Percentiles rank a stretch among this genome's conserved stretches.
phyloP scores from a whole-genome alignment of 306 rosid species.

The Erythrophleum fordii region DNA sequence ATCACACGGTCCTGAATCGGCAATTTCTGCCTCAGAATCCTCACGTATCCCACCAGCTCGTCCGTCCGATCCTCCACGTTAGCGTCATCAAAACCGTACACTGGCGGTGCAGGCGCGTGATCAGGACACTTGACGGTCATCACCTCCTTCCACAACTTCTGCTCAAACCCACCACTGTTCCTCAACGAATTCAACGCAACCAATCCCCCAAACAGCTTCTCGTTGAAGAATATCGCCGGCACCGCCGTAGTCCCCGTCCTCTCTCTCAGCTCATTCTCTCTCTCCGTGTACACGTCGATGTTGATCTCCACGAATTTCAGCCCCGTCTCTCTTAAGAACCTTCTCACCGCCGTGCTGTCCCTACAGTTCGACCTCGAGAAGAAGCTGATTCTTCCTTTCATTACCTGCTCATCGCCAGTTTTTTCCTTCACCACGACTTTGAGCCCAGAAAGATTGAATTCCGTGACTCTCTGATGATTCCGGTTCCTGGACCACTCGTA shows the following conservation, averaged over 20 bases:
- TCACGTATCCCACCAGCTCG: conserved; percentile 59
- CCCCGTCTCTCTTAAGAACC: conserved; percentile 65
- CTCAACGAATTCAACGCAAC: conserved; percentile 86
- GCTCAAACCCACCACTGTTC: conserved; percentile 80
- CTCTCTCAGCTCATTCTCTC: conserved; percentile 71
- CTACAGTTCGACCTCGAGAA: conserved; percentile 85
- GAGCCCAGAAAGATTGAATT: conserved; percentile 70
- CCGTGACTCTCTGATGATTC: conserved; percentile 46
- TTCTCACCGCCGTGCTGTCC: conserved; percentile 86
- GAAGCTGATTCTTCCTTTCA: conserved; percentile 84
- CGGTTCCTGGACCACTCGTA: not conserved
- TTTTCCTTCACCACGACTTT: conserved; percentile 66
- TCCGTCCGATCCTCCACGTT: conserved; percentile 52
- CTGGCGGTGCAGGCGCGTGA: conserved; percentile 69
- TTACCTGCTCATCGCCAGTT: conserved; percentile 6
- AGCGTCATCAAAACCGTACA: conserved; percentile 69
- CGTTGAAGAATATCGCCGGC: conserved; percentile 94
- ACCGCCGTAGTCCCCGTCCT: conserved; percentile 70
- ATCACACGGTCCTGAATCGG: conserved; percentile 80
- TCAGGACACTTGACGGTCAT: conserved; percentile 55
- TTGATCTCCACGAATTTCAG: conserved; percentile 77
- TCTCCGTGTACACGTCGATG: conserved; percentile 74
- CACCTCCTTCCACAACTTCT: conserved; percentile 62
- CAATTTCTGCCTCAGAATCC: conserved; percentile 62
- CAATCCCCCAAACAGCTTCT: conserved; percentile 80